These are phyloP conservation scores for Trichoderma gamsii DNA, from an alignment of 495 filamentous ascomycete species.

Conservation along the genomic window DNA sequence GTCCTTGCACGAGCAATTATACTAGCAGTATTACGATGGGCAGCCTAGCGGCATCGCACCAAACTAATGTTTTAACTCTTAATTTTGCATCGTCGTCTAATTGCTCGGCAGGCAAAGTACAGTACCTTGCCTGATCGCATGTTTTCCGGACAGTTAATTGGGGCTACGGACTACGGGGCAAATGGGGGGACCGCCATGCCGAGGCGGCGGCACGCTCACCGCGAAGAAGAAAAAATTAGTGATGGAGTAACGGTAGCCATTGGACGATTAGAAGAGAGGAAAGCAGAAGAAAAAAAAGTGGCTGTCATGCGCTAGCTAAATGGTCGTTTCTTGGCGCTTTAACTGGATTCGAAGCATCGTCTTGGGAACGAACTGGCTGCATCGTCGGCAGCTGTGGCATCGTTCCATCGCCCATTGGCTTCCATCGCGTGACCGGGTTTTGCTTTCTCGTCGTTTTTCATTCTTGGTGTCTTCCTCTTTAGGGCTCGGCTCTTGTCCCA, in stretches of 20 bases:
- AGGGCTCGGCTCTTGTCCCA: background rate
- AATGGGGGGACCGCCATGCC: background rate
- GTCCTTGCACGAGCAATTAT: background rate
- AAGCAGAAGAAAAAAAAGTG: background rate
- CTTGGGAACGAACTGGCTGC: background rate
- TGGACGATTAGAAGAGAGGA: background rate
- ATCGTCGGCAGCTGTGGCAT: background rate
- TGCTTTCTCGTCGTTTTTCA: background rate
- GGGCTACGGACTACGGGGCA: background rate
- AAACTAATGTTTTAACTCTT: background rate
- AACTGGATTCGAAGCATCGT: background rate
- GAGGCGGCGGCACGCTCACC: constrained; percentile 3
- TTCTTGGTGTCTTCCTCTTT: background rate
- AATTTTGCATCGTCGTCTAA: background rate
- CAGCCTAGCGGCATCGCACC: no score
- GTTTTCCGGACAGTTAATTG: background rate
- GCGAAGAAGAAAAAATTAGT: background rate
- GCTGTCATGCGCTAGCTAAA: constrained; percentile 1
- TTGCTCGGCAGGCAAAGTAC: no score
- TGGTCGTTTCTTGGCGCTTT: background rate
- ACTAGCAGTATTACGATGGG: background rate
- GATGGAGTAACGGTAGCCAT: no score
- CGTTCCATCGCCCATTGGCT: background rate
- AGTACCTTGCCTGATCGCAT: no score
- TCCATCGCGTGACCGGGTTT: background rate